Base-by-base conservation (phyloP, 2,329 filamentous ascomycete genomes). In the Elsinoe batatas region DNA sequence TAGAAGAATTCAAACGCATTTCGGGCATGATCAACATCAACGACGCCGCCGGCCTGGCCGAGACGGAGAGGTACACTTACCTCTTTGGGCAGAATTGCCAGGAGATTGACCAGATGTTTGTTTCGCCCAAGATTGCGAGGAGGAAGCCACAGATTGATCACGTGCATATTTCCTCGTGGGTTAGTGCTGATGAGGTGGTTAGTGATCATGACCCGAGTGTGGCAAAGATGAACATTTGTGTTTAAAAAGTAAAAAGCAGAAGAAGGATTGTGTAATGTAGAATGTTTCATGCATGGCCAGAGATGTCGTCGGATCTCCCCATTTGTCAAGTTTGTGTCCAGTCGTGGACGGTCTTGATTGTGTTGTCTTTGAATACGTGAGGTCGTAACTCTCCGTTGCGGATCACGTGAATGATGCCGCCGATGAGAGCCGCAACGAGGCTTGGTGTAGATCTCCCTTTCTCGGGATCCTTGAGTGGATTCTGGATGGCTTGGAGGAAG, bases 131-230 rank as follows among this genome's bases (percentile, higher is more conserved):
- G 50, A 63, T 85, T 26, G 47, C 47, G 57, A 71, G 69, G 22
- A 65, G 57, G 5, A 59, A 46, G 53, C 69, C 74, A 13, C 68
- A 73, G 62, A 80, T 81, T 61, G 81, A 87, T 73, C 84, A 88
- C 68, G 64, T 88, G 22, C 85, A 88, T 69, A 72, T 87, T 53
- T 88, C 87, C 67, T 82, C 83, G 2, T 88, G 85, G 84, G 76
- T 79, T 50, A 69, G 73, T 30, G 76, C 69, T 58, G 75, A 72
- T 30, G 78, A 78, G 54, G 73, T 79, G 66, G 76, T 80, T 18
- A 83, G 79, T 53, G 84, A 88, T 65, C 85, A 88, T 65, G 85
- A 88, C 63, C 84, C 85, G 0, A 82, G 77, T 44, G 78, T 88
- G 13, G 83, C 79, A 3, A 73, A 70, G 67, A 70, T 88, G 57